Conservation (phyloP, 768 basidiomycete species). For the Amanita molliuscula region DNA sequence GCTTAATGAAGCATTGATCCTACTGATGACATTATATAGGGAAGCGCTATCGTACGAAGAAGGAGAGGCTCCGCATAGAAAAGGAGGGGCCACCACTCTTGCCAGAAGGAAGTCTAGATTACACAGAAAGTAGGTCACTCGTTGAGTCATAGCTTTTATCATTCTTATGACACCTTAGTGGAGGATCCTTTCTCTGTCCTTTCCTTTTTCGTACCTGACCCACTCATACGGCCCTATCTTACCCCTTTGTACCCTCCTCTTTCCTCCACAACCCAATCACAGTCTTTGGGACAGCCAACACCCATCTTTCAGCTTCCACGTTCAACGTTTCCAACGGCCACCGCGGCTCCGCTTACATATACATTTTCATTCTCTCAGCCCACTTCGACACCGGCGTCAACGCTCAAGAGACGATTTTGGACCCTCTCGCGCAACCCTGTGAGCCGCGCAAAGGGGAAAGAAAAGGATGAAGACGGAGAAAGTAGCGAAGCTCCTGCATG, state of each 20-base stretch:
- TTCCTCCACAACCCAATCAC: slow-evolving; percentile 16
- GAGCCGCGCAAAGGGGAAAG: slow-evolving; percentile 34
- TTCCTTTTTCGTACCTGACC: slow-evolving; percentile 51
- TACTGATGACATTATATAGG: slow-evolving; percentile 25
- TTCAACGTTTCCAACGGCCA: slow-evolving; percentile 16
- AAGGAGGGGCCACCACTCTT: slow-evolving; percentile 61
- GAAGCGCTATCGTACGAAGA: slow-evolving; percentile 74
- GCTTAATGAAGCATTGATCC: not conserved
- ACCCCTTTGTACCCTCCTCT: slow-evolving; percentile 43
- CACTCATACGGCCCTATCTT: slow-evolving; percentile 42
- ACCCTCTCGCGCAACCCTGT: slow-evolving; percentile 40
- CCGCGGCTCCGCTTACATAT: slow-evolving; percentile 16
- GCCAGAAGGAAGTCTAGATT: slow-evolving; percentile 75
- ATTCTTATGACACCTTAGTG: slow-evolving; percentile 30
- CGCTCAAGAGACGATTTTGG: slow-evolving; percentile 49
- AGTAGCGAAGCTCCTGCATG: slow-evolving; percentile 26
- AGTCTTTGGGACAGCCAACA: slow-evolving; percentile 14
- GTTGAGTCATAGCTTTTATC: not conserved
- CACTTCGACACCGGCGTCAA: slow-evolving; percentile 10
- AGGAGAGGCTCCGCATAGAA: slow-evolving; percentile 68
- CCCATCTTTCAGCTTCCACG: slow-evolving; percentile 11
- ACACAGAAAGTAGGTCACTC: slow-evolving; percentile 46
- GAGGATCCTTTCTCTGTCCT: slow-evolving; percentile 71
- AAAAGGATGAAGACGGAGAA: slow-evolving; percentile 42
- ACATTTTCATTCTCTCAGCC: slow-evolving; percentile 9